Evolutionary conservation across 2,329 filamentous ascomycete species (phyloP), one percentile per base, ranked within the genome.

Genomic region (Thelonectria blattea): DNA sequence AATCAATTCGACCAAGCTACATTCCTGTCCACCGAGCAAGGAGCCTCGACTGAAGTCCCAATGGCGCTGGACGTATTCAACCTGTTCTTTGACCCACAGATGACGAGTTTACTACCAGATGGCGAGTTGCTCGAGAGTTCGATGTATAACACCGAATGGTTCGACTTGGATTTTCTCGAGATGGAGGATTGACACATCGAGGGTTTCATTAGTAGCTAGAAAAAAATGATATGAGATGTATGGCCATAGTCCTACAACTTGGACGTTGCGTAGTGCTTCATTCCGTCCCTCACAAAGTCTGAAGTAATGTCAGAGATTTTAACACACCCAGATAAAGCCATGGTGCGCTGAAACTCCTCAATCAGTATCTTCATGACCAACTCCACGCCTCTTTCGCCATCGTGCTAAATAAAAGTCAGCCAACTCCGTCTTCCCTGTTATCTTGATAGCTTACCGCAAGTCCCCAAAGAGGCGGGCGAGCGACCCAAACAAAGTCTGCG

Each of bases 401-500:
- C 41, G 10, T 56, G 52, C 58, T 60, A 14, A 10, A 12, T 1
- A 1, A 12, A 14, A 30, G 27, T 55, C 49, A 60, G 46, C 15
- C 15, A 12, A 12, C 11, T 12, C 6, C 11, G 17, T 12, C n/a
- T 30, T n/a, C 8, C 9, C 14, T 11, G 8, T 5, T 11, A 17
- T 18, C 14, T 39, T 3, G 20, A 27, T 30, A 6, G 18, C 58
- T 20, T 49, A 60, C 58, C 7, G 58, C 58, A 43, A 60, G 58
- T 5, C 58, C 58, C 52, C 58, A 60, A 0, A 60, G 52, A 2
- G 58, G 45, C 17, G 58, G 58, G 5, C 58, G 52, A 43, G 58
- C 47, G 9, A 60, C 58, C 58, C 58, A 60, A 22, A 60, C 48
- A 49, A 60, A 60, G 32, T 60, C 58, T 6, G 58, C 58, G 22